Conservation (phyloP, 345 rosid genomes). For the Acer negundo region DNA sequence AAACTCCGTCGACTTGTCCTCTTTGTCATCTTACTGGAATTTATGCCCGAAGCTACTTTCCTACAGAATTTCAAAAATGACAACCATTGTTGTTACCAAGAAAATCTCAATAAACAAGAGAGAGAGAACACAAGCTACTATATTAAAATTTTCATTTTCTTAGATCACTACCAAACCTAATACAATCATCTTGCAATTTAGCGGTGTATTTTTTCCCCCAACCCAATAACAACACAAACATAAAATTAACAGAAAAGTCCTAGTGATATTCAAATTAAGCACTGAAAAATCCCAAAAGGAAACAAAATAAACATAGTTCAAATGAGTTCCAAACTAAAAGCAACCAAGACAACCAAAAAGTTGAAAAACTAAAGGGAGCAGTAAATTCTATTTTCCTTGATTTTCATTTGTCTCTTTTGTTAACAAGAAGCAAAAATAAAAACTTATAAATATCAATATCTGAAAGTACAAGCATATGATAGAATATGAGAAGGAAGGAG, state of each 20-base stretch:
- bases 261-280: no score
- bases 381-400: no score
- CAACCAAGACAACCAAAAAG: no score
- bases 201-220: no score
- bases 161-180: background rate
- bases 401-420: no score
- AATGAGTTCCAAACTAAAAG: no score
- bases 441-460: background rate
- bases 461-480: background rate
- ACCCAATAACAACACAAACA: no score
- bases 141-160: background rate
- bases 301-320: no score
- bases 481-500: background rate
- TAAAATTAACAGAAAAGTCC: background rate
- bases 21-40: slow-evolving; percentile 1
- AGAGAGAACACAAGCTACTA: background rate
- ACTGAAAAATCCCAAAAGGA: no score
- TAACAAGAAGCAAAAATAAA: no score
- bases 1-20: slow-evolving; percentile 32
- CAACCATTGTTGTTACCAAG: background rate
- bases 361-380: no score
- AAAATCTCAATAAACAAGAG: background rate
- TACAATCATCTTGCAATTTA: no score
- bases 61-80: slow-evolving; percentile 8
- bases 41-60: slow-evolving; percentile 4